Evolutionary conservation across 805 yeast species (phyloP).

Genomic region (Candida wancherniae): DNA sequence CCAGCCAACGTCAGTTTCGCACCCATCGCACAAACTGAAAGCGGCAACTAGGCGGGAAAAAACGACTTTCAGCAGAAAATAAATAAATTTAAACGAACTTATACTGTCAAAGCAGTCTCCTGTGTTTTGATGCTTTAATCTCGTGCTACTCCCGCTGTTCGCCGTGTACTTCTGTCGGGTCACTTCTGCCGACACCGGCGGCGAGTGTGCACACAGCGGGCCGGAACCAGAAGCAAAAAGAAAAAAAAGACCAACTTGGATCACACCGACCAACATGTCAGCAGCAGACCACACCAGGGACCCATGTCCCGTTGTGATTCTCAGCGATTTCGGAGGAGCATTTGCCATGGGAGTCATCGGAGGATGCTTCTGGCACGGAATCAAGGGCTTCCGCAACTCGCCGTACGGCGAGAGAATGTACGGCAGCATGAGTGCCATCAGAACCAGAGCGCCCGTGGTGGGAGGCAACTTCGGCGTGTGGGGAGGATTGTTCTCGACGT

Average conservation of each 20-base stretch:
- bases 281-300: conserved; percentile 98
- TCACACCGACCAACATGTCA: conserved; percentile 46
- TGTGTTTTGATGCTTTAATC: too few species aligned
- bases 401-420: conserved; percentile 93
- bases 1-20: too few species aligned
- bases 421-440: conserved; percentile 86
- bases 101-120: too few species aligned
- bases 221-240: neutral
- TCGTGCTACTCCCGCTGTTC: too few species aligned
- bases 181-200: too few species aligned
- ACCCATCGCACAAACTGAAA: too few species aligned
- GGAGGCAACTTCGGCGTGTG: conserved; percentile 99
- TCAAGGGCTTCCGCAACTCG: conserved; percentile 96
- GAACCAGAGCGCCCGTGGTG: conserved; percentile 95
- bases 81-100: too few species aligned
- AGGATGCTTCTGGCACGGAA: conserved; percentile 98
- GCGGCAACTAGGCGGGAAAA: too few species aligned
- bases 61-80: too few species aligned
- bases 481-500: conserved; percentile 97
- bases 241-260: neutral
- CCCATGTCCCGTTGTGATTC: conserved; percentile 95
- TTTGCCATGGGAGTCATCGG: conserved; percentile 99
- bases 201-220: neutral
- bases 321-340: conserved; percentile 98
- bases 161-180: too few species aligned